Base-by-base conservation (phyloP, 148 eudicot species). In the Amaranthus palmeri region DNA sequence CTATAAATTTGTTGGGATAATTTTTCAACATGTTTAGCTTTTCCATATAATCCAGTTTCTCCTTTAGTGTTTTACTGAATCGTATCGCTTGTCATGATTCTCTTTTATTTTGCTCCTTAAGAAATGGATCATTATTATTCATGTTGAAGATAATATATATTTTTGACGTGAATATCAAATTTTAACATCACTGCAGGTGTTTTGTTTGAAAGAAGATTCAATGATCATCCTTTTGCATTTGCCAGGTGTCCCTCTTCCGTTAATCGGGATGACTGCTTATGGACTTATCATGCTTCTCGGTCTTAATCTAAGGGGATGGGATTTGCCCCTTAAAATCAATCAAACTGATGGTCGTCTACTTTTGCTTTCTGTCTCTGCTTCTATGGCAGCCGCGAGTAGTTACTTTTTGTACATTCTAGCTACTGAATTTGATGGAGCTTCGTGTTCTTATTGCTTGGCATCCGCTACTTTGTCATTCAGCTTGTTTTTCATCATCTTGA, bases 311-410 rank as follows among this genome's bases (percentile, higher is more conserved):
- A 83, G 86, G 48, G 78, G 86, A 46, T 84, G 82, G 76, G 77
- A 74, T 41, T 61, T 82, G 68, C 96, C 87, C 72, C 73, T 89
- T 69, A 74, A 72, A 74, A 79, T 95, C 59, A 82, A 80, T 50
- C 83, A 83, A 84, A 76, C 58, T 57, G 85, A 78, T 70, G 87
- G 86, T n/a, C 91, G 88, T 57, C 72, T 85, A 67, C 69, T 88
- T 57, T 80, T 95, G 76, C 84, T 86, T 68, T 88, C 89, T 41
- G 76, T 76, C 79, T 81, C 93, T 67, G 81, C 96, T 64, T 89
- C 98, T 72, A 88, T 95, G 98, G 97, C 97, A 61, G 76, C 85
- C 74, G 93, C 98, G 10, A 91, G 97, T 81, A 84, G 91, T 60
- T 95, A 86, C 86, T 95, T 95, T 69, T 75, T 95, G 76, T 91